Conservation (phyloP, 805 yeast species). For the Kuraishia floccosa region DNA sequence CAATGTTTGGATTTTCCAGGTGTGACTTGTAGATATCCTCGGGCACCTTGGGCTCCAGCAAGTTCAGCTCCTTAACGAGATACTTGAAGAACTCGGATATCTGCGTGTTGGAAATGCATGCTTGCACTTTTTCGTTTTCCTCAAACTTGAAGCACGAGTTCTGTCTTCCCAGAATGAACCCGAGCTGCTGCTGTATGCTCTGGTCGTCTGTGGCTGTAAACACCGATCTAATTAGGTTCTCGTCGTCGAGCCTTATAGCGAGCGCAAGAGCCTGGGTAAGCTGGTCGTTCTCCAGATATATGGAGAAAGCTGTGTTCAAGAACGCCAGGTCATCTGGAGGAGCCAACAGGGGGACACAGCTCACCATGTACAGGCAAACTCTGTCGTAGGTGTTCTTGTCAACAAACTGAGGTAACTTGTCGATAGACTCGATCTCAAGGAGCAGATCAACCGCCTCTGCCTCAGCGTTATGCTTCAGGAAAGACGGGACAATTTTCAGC, state of each 20-base stretch:
- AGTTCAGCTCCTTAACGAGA: conserved; percentile 76
- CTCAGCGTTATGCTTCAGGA: conserved; percentile 91
- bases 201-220: conserved; percentile 72
- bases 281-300: conserved; percentile 69
- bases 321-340: conserved; percentile 89
- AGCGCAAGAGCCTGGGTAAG: conserved; percentile 83
- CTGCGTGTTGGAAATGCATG: conserved; percentile 70
- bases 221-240: conserved; percentile 62
- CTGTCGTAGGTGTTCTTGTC: conserved; percentile 78
- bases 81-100: conserved; percentile 72
- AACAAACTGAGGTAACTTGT: conserved; percentile 70
- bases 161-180: conserved; percentile 79
- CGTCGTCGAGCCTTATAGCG: conserved; percentile 85
- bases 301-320: conserved; percentile 78
- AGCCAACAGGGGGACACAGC: conserved; percentile 93
- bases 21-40: conserved; percentile 92
- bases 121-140: conserved; percentile 69
- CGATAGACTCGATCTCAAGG: conserved; percentile 81
- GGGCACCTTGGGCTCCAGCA: conserved; percentile 84
- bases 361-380: conserved; percentile 88
- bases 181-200: conserved; percentile 78
- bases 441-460: conserved; percentile 96
- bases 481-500: conserved; percentile 74
- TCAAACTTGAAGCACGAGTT: conserved; percentile 63
- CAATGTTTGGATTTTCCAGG: conserved; percentile 53